Evolutionary conservation across 352 stramenopile genomes (phyloP), one percentile per base, ranked within the genome.

Genomic region (Sclerospora graminicola): DNA sequence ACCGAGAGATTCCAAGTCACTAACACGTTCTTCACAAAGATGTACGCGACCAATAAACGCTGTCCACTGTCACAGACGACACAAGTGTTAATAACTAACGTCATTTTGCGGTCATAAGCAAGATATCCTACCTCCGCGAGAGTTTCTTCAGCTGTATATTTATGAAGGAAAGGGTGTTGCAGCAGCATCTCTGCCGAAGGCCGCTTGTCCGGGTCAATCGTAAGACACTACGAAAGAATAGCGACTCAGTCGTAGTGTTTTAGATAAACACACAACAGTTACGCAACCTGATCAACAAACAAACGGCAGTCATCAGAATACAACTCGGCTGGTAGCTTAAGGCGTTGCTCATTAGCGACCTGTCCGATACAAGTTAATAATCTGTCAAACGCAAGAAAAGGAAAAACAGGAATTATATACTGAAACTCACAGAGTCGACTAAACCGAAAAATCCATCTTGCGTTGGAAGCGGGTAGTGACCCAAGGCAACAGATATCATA

Each of bases 401-500:
- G 15, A 11, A 43, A 37, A 14, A 6, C 35, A 43, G n/a, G n/a
- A 37, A 0, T 3, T 15, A 32, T 18, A 30, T 7, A 14, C 29
- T 46, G n/a, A n/a, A 44, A 52, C 69, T 41, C 34, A 85, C 81
- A 28, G 75, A 89, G 51, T 92, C 81, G 14, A 92, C 76, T 32
- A 92, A 60, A n/a, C 81, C 81, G 34, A 92, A 92, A 44, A 92
- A 92, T 15, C 81, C 81, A 42, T 92, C 81, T 50, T 92, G 75
- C 1, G 76, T 90, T 16, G 81, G 75, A 50, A 92, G 69, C 18
- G 81, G 81, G 37, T 92, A 92, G n/a, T 64, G 79, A 14, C 81
- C 81, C 15, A 92, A 58, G 11, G 81, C 81, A 26, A 92, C 78
- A 19, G 75, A 89, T 28, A 90, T 68, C 9, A 92, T 41, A 1